These are phyloP conservation scores for Firmiana major DNA, from an alignment of 345 rosid species.

Conservation along the genomic window DNA sequence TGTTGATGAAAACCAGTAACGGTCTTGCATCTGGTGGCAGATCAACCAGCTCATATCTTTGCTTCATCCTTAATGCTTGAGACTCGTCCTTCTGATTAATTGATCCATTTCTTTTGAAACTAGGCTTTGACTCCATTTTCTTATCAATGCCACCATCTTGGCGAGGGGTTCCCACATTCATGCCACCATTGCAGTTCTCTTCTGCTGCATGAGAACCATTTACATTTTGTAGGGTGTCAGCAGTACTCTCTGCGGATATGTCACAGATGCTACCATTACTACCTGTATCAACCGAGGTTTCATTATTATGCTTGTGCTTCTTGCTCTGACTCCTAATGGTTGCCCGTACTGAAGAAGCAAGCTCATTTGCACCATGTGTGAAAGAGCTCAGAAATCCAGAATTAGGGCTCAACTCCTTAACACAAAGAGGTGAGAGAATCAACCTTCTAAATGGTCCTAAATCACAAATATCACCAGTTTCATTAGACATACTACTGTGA, in stretches of 20 bases:
- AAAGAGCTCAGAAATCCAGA: slow-evolving; percentile 77
- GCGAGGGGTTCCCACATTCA: slow-evolving; percentile 29
- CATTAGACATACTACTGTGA: slow-evolving; percentile 66
- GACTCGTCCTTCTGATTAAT: slow-evolving; percentile 72
- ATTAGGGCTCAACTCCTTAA: slow-evolving; percentile 59
- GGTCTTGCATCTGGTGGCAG: slow-evolving; percentile 82
- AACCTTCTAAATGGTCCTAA: slow-evolving; percentile 78
- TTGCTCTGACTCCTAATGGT: slow-evolving; percentile 84
- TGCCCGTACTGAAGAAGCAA: slow-evolving; percentile 95
- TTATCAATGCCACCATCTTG: slow-evolving; percentile 44
- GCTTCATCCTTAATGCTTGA: slow-evolving; percentile 57
- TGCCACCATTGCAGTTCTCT: slow-evolving; percentile 44
- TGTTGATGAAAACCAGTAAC: slow-evolving; percentile 77
- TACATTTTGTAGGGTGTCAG: slow-evolving; percentile 37
- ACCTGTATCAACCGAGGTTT: slow-evolving; percentile 52
- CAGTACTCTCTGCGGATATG: slow-evolving; percentile 51
- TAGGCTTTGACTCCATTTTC: slow-evolving; percentile 45
- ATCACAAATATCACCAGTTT: slow-evolving; percentile 86
- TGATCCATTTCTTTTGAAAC: slow-evolving; percentile 63
- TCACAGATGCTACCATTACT: slow-evolving; percentile 54
- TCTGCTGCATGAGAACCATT: slow-evolving; percentile 45
- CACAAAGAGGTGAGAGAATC: slow-evolving; percentile 79
- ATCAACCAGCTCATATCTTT: slow-evolving; percentile 71
- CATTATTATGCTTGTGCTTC: slow-evolving; percentile 68
- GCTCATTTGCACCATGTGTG: slow-evolving; percentile 94